Percentiles rank a stretch among this genome's conserved stretches.
Conservation (phyloP, 2,329 filamentous ascomycete genomes). For the Blumeria graminis region DNA sequence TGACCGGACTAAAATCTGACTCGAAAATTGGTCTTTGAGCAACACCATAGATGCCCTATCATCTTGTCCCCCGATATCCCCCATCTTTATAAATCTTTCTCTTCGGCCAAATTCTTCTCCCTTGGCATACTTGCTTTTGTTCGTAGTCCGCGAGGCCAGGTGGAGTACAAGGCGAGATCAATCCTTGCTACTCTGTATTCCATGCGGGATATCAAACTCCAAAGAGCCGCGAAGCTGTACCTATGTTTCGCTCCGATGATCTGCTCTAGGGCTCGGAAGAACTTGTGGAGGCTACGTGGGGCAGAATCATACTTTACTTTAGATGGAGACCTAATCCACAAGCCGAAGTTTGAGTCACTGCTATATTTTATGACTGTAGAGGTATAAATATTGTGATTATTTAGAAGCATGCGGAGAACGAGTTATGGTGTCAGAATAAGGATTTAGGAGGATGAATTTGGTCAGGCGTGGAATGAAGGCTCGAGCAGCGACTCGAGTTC, state of each 20-base stretch:
- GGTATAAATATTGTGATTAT: too few species aligned
- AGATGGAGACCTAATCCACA: too few species aligned
- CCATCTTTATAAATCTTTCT: background rate
- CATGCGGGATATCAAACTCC: constrained; percentile 35
- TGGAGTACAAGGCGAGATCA: constrained; percentile 53
- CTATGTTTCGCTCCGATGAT: background rate
- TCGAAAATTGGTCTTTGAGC: constrained; percentile 2
- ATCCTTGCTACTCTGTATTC: constrained; percentile 57
- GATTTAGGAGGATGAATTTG: too few species aligned
- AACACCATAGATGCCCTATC: background rate
- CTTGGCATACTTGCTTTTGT: background rate
- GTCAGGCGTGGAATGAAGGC: too few species aligned
- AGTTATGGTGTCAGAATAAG: too few species aligned
- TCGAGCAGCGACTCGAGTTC: too few species aligned
- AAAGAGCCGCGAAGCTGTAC: constrained; percentile 1
- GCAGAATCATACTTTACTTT: too few species aligned
- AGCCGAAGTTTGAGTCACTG: too few species aligned
- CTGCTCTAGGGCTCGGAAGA: too few species aligned
- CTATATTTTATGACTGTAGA: too few species aligned
- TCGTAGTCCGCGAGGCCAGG: constrained; percentile 40
- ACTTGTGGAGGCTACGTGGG: too few species aligned
- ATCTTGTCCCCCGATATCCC: background rate
- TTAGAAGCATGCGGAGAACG: too few species aligned
- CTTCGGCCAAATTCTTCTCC: background rate
- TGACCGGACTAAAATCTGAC: constrained; percentile 1